These are phyloP conservation scores for Pleurotus eryngii DNA, from an alignment of 768 basidiomycete species.

Conservation along the genomic window DNA sequence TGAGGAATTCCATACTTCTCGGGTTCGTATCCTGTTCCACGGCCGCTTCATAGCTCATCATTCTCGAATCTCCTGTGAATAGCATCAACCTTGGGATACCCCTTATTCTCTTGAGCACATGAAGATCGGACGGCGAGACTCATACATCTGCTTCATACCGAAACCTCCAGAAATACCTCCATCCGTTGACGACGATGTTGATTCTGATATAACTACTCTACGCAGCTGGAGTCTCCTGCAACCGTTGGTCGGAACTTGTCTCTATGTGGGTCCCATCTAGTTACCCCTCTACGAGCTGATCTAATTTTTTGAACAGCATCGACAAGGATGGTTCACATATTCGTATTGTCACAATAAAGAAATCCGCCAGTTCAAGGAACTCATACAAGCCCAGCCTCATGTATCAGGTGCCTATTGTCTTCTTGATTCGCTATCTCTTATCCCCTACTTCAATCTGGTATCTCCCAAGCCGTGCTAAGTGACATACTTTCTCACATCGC, in stretches of 20 bases:
- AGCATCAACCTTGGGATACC: slow-evolving; percentile 18
- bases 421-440: slow-evolving; percentile 21
- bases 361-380: slow-evolving; percentile 94
- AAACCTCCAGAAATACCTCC: slow-evolving; percentile 49
- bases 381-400: slow-evolving; percentile 59
- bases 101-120: slow-evolving; percentile 67
- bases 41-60: slow-evolving; percentile 18
- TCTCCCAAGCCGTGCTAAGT: slow-evolving; percentile 17
- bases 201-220: slow-evolving; percentile 61
- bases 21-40: slow-evolving; percentile 26
- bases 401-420: slow-evolving; percentile 50
- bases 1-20: slow-evolving; percentile 28
- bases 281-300: slow-evolving; percentile 23
- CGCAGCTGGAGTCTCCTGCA: slow-evolving; percentile 82
- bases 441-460: slow-evolving; percentile 19
- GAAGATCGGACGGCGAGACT: slow-evolving; percentile 65
- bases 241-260: slow-evolving; percentile 74
- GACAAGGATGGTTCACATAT: slow-evolving; percentile 96
- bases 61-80: slow-evolving; percentile 9
- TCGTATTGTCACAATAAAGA: slow-evolving; percentile 93
- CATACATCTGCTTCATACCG: slow-evolving; percentile 80
- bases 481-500: slow-evolving; percentile 8
- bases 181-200: slow-evolving; percentile 46
- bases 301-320: slow-evolving; percentile 50
- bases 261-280: slow-evolving; percentile 64